Conservation (phyloP, 805 yeast genomes). For the Scheffersomyces lignosus region DNA sequence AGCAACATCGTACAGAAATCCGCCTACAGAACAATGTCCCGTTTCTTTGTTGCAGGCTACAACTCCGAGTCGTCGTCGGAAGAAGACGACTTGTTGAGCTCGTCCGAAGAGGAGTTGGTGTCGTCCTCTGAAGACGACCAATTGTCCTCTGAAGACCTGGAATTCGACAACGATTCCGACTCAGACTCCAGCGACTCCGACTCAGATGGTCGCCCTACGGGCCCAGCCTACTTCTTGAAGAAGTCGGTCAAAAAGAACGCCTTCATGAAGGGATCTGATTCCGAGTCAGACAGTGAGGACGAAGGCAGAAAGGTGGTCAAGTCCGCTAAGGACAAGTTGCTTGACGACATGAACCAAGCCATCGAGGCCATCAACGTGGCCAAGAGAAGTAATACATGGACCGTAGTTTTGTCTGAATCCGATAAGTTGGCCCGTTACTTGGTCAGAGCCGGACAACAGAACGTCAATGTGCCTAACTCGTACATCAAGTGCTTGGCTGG, state of each 20-base stretch:
- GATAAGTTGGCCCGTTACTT: slow-evolving; percentile 72
- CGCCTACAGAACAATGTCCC: slow-evolving; percentile 66
- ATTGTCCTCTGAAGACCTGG: slow-evolving; percentile 35
- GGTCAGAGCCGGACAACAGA: slow-evolving; percentile 74
- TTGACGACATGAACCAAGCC: slow-evolving; percentile 77
- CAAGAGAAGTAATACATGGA: slow-evolving; percentile 77
- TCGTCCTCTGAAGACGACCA: slow-evolving; percentile 45
- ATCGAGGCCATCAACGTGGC: slow-evolving; percentile 69
- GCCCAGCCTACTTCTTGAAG: slow-evolving; percentile 58
- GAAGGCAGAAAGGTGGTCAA: slow-evolving; percentile 85
- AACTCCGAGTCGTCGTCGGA: slow-evolving; percentile 55
- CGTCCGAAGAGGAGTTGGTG: slow-evolving; percentile 63
- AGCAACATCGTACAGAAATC: not conserved
- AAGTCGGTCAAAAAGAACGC: too few relatives aligned
- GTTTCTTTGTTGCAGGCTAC: slow-evolving; percentile 77
- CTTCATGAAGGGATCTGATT: slow-evolving; percentile 41
- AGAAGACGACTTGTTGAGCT: slow-evolving; percentile 50
- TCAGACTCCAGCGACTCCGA: slow-evolving; percentile 22
- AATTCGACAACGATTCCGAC: slow-evolving; percentile 45
- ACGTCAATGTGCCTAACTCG: slow-evolving; percentile 66
- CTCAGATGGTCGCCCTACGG: slow-evolving; percentile 41
- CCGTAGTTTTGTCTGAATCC: slow-evolving; percentile 67
- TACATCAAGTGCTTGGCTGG: slow-evolving; percentile 69
- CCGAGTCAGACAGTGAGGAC: slow-evolving; percentile 53
- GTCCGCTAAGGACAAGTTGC: slow-evolving; percentile 87